These are phyloP conservation scores for Podila horticola DNA, from an alignment of 192 early-diverging fungal genomes.

Conservation along the genomic window DNA sequence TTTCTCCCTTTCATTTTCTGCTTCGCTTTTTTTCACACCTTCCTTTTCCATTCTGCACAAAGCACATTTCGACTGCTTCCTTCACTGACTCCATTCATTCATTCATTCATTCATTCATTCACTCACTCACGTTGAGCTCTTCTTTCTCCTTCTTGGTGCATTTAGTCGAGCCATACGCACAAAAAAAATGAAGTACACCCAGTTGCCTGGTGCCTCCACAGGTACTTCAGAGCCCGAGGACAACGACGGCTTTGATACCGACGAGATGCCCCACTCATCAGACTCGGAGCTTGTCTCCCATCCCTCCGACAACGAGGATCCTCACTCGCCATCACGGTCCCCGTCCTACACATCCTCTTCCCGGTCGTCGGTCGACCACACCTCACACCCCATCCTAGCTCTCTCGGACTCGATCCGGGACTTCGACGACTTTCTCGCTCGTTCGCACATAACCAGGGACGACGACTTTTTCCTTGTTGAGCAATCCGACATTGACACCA, in stretches of 20 bases:
- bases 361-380: not conserved
- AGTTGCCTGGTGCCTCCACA: conserved; percentile 1
- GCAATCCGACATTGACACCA: conserved; percentile 23
- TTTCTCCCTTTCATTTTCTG: too few species aligned
- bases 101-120: too few species aligned
- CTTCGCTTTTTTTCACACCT: too few species aligned
- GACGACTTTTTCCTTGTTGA: conserved; percentile 39
- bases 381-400: conserved; percentile 5
- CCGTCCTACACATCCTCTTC: not conserved
- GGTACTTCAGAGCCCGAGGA: conserved; percentile 39
- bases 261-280: conserved; percentile 27
- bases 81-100: too few species aligned
- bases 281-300: conserved; percentile 47
- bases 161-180: not conserved
- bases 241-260: conserved; percentile 21
- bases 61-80: too few species aligned
- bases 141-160: too few species aligned
- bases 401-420: conserved; percentile 12
- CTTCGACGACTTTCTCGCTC: not conserved
- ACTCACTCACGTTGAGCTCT: too few species aligned
- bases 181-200: not conserved
- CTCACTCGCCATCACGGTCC: conserved; percentile 1
- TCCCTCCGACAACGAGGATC: conserved; percentile 39
- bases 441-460: not conserved
- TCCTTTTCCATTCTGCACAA: too few species aligned